Conservation (phyloP, 495 filamentous ascomycete species). For the Aspergillus kassunensis region DNA sequence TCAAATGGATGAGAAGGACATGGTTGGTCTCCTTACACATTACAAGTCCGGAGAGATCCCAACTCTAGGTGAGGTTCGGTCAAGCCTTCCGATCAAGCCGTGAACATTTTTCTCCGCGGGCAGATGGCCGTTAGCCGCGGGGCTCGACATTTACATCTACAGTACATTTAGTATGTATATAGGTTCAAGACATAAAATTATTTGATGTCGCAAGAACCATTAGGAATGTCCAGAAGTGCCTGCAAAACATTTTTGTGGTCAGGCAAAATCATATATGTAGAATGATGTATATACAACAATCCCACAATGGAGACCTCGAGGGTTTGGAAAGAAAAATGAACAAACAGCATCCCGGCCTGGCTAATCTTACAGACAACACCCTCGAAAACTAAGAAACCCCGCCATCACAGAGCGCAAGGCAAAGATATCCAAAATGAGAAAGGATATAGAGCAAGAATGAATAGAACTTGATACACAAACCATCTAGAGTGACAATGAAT, state of each 20-base stretch:
- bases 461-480: not conserved
- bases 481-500: not conserved
- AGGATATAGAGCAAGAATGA: constrained; percentile 15
- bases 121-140: too few relatives aligned
- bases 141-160: too few relatives aligned
- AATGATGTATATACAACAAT: constrained; percentile 13
- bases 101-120: too few relatives aligned
- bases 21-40: constrained; percentile 67
- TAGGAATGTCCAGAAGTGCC: too few relatives aligned
- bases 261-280: not conserved
- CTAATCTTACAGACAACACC: constrained; percentile 23
- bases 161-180: too few relatives aligned
- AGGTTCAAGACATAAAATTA: too few relatives aligned
- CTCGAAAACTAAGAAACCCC: constrained; percentile 11
- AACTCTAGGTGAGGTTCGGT: constrained; percentile 35
- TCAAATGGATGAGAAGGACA: constrained; percentile 77
- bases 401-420: constrained; percentile 13
- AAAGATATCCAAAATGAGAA: constrained; percentile 34
- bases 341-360: constrained; percentile 27
- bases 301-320: not conserved
- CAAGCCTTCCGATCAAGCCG: not conserved
- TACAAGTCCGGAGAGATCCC: constrained; percentile 54
- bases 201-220: too few relatives aligned
- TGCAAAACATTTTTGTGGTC: too few relatives aligned
- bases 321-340: constrained; percentile 15